These are phyloP conservation scores for Dioszegia crocea DNA, from an alignment of 768 basidiomycete genomes.

Conservation along the genomic window DNA sequence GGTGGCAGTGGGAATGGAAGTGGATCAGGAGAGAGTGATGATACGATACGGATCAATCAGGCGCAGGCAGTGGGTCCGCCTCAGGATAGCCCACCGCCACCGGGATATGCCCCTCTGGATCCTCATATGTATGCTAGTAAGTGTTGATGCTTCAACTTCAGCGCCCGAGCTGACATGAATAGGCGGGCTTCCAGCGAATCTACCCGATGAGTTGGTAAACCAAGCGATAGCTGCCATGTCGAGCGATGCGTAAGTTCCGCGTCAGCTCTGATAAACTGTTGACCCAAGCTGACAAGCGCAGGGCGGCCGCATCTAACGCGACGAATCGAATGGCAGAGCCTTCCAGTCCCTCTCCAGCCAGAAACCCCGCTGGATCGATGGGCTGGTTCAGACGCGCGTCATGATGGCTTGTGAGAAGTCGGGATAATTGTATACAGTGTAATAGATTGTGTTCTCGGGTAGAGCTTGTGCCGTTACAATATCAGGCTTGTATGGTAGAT, in stretches of 20 bases:
- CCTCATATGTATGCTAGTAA: conserved; percentile 41
- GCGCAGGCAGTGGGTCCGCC: conserved; percentile 4
- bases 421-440: background rate
- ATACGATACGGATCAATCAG: conserved; percentile 27
- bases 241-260: conserved; percentile 4
- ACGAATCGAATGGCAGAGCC: background rate
- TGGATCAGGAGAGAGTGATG: conserved; percentile 34
- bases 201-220: conserved; percentile 86
- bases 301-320: background rate
- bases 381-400: conserved; percentile 5
- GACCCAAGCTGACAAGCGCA: too few species aligned
- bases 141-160: conserved; percentile 3
- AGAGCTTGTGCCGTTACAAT: too few species aligned
- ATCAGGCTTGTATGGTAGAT: too few species aligned
- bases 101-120: conserved; percentile 47
- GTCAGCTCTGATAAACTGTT: too few species aligned
- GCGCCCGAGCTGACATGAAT: conserved; percentile 31
- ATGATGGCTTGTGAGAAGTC: background rate
- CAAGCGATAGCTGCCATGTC: conserved; percentile 69
- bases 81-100: conserved; percentile 40
- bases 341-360: background rate
- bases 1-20: conserved; percentile 22
- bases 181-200: conserved; percentile 86
- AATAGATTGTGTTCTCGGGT: too few species aligned
- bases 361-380: background rate